phyloP scores from a whole-genome alignment of 108 stramenopile species.

The Poteriospumella lacustris region DNA sequence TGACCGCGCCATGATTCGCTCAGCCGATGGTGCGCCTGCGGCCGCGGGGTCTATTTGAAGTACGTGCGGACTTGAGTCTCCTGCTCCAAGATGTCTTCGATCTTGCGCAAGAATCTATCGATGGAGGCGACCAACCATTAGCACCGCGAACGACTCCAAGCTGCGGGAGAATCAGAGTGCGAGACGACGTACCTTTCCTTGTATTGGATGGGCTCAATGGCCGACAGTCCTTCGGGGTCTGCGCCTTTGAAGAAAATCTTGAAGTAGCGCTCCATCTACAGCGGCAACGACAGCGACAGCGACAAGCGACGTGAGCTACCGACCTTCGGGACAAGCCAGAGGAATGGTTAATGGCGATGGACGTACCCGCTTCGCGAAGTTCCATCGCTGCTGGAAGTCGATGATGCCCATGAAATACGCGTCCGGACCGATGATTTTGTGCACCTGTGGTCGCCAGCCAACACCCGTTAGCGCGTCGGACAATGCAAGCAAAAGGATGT shows the following conservation, averaged over 20 bases:
- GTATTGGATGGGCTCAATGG: background rate
- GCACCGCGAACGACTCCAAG: too few species aligned
- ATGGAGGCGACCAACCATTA: too few species aligned
- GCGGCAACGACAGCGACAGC: background rate
- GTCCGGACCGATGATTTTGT: background rate
- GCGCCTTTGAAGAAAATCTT: background rate
- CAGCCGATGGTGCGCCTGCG: too few species aligned
- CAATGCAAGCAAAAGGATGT: too few species aligned
- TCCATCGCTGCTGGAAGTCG: background rate
- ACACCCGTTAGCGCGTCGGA: too few species aligned
- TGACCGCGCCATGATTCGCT: too few species aligned
- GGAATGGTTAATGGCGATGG: background rate
- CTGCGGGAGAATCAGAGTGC: background rate
- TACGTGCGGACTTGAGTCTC: too few species aligned
- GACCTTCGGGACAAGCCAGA: background rate
- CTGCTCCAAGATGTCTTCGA: too few species aligned
- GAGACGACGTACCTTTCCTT: background rate
- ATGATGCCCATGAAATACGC: conserved; percentile 6
- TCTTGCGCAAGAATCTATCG: too few species aligned
- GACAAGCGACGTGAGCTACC: background rate
- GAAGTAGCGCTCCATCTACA: background rate
- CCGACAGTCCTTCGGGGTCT: background rate
- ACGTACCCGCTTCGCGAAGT: background rate
- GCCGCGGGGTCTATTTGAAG: too few species aligned
- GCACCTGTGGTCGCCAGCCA: background rate